Percentiles rank a stretch among this genome's conserved stretches.
Conservation (phyloP, 1,284 basidiomycete species). For the Leccinum subfulvum region DNA sequence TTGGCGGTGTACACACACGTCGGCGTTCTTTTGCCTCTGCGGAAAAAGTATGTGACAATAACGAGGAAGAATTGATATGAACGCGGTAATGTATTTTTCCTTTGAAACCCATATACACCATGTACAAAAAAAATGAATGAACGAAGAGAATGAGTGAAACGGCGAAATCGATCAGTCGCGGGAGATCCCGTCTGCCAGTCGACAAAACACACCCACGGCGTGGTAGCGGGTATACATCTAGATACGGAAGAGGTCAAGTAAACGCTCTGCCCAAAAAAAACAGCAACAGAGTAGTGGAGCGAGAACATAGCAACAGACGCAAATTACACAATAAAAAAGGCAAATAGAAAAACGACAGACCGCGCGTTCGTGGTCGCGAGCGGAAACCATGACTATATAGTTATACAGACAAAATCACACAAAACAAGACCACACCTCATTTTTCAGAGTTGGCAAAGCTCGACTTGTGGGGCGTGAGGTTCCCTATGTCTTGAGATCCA, state of each 20-base stretch:
- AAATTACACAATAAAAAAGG: constrained; percentile 32
- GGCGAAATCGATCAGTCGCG: not conserved
- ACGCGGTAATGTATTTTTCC: constrained; percentile 1
- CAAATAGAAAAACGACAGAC: constrained; percentile 16
- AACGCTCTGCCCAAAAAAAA: constrained; percentile 4
- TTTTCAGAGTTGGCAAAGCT: constrained; percentile 34
- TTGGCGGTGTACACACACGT: not conserved
- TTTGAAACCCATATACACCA: not conserved
- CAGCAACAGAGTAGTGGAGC: not conserved
- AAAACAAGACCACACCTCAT: constrained; percentile 2
- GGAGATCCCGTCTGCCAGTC: not conserved
- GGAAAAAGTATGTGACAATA: not conserved
- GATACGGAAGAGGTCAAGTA: not conserved
- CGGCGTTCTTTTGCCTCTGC: not conserved
- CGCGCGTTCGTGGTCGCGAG: constrained; percentile 20
- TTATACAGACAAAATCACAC: not conserved
- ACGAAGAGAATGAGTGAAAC: not conserved
- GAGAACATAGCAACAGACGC: constrained; percentile 5
- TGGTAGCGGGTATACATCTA: constrained; percentile 14
- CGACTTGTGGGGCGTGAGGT: constrained; percentile 26
- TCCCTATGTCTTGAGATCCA: constrained; percentile 30
- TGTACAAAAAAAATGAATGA: constrained; percentile 2
- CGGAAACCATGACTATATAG: constrained; percentile 13
- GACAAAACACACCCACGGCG: not conserved
- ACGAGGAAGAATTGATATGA: not conserved